Evolutionary conservation across 2,329 filamentous ascomycete species (phyloP).

Genomic region (Sarocladiaceae sp.): DNA sequence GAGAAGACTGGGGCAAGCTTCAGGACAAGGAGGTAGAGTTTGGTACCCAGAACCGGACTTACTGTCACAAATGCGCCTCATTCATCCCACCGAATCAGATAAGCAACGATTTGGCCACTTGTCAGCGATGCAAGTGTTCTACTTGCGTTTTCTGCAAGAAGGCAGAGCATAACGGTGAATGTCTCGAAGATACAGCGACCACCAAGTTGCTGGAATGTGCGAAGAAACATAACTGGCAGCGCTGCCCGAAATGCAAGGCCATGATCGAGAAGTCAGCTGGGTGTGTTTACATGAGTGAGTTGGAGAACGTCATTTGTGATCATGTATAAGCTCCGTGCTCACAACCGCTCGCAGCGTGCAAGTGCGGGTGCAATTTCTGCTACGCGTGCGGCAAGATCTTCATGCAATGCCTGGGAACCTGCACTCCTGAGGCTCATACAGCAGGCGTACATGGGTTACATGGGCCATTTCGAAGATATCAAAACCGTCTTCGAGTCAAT

Average conservation of each 20-base stretch:
- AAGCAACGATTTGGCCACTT: slow-evolving; percentile 28
- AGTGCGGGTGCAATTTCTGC: slow-evolving; percentile 42
- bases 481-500: too few relatives aligned
- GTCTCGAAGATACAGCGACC: slow-evolving; percentile 34
- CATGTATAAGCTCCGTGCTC: slow-evolving; percentile 47
- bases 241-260: slow-evolving; percentile 37
- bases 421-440: too few relatives aligned
- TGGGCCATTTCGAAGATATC: too few relatives aligned
- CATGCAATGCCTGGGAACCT: too few relatives aligned
- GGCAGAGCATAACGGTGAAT: slow-evolving; percentile 37
- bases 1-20: slow-evolving; percentile 28
- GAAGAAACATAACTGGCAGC: slow-evolving; percentile 40
- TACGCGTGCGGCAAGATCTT: too few relatives aligned
- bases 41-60: slow-evolving; percentile 39
- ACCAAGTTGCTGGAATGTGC: slow-evolving; percentile 36
- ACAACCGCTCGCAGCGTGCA: slow-evolving; percentile 31
- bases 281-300: slow-evolving; percentile 54
- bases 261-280: slow-evolving; percentile 44
- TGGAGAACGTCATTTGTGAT: slow-evolving; percentile 1
- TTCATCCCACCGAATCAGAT: slow-evolving; percentile 18
- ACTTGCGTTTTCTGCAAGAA: slow-evolving; percentile 50
- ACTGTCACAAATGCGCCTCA: slow-evolving; percentile 35
- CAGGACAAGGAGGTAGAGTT: slow-evolving; percentile 41
- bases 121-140: slow-evolving; percentile 29
- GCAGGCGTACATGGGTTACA: too few relatives aligned